A percentile compares a stretch with the other conserved stretches of the same genome.
These are phyloP conservation scores for Cladosporium austrohemisphaericum DNA, from an alignment of 2,329 filamentous ascomycete species.

Conservation along the genomic window DNA sequence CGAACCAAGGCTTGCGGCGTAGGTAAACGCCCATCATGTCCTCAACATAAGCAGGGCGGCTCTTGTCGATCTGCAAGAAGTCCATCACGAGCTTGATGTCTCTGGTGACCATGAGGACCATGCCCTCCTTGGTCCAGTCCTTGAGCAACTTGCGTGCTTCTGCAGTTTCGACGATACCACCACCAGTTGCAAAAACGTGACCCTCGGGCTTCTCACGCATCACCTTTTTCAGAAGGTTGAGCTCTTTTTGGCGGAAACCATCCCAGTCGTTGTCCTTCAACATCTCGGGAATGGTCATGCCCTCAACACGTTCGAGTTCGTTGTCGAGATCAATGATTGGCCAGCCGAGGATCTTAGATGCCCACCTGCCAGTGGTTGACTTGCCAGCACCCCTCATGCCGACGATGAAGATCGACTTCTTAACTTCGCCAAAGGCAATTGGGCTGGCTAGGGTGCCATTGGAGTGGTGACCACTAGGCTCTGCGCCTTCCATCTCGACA, in stretches of 20 bases:
- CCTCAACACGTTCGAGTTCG: slow-evolving; percentile 71
- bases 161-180: slow-evolving; percentile 83
- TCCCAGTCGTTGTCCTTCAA: slow-evolving; percentile 80
- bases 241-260: slow-evolving; percentile 76
- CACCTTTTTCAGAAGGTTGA: slow-evolving; percentile 67
- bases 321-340: slow-evolving; percentile 83
- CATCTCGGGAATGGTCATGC: slow-evolving; percentile 79
- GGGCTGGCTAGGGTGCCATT: slow-evolving; percentile 25
- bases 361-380: slow-evolving; percentile 87
- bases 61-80: slow-evolving; percentile 84
- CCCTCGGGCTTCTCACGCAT: slow-evolving; percentile 71
- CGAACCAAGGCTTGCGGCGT: slow-evolving; percentile 82
- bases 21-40: slow-evolving; percentile 90
- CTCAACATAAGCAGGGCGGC: slow-evolving; percentile 84
- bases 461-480: slow-evolving; percentile 39
- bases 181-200: slow-evolving; percentile 88
- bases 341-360: slow-evolving; percentile 69
- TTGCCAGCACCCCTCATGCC: slow-evolving; percentile 98
- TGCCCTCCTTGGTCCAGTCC: slow-evolving; percentile 73
- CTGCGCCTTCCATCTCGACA: slow-evolving; percentile 71
- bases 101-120: slow-evolving; percentile 81
- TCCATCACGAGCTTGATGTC: slow-evolving; percentile 84
- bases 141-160: slow-evolving; percentile 73
- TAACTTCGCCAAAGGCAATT: slow-evolving; percentile 29
- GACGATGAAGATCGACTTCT: slow-evolving; percentile 83